These are phyloP conservation scores for Parafenestella ontariensis DNA, from an alignment of 2,329 filamentous ascomycete species.

Conservation along the genomic window DNA sequence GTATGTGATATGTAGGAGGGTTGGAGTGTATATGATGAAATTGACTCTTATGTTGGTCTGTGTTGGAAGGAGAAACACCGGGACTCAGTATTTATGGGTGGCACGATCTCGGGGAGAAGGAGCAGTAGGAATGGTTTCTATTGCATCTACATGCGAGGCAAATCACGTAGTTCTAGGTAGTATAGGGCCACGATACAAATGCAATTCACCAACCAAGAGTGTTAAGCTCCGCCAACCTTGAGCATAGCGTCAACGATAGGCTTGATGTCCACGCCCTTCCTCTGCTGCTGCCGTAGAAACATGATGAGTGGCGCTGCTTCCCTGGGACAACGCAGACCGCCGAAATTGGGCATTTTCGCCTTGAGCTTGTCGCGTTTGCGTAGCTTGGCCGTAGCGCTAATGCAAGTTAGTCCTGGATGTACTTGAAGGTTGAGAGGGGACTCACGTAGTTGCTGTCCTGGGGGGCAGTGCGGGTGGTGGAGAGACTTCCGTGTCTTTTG, in stretches of 20 bases:
- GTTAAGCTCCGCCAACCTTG: conserved; percentile 11
- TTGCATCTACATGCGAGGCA: not conserved
- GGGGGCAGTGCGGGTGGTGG: not conserved
- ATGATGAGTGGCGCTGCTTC: conserved; percentile 20
- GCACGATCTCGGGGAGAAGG: no score
- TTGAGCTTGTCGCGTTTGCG: conserved; percentile 16
- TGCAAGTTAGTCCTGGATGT: not conserved
- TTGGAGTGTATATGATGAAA: no score
- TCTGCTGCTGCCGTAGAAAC: conserved; percentile 30
- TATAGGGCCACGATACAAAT: conserved; percentile 5
- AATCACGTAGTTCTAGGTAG: not conserved
- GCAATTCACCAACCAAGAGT: conserved; percentile 2
- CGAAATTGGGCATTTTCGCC: conserved; percentile 2
- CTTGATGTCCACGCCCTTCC: conserved; percentile 31
- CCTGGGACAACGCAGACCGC: conserved; percentile 9
- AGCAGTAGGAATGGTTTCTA: not conserved
- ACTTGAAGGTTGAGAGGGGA: no score
- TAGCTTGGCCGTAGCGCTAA: not conserved
- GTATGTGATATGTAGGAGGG: no score
- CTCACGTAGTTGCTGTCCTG: not conserved
- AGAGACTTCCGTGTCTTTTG: conserved; percentile 2
- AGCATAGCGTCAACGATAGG: conserved; percentile 19
- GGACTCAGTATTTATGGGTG: no score
- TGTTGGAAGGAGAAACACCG: no score
- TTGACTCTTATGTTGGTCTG: no score